Evolutionary conservation across 805 yeast species (phyloP).

Genomic region (Suhomyces emberorum): DNA sequence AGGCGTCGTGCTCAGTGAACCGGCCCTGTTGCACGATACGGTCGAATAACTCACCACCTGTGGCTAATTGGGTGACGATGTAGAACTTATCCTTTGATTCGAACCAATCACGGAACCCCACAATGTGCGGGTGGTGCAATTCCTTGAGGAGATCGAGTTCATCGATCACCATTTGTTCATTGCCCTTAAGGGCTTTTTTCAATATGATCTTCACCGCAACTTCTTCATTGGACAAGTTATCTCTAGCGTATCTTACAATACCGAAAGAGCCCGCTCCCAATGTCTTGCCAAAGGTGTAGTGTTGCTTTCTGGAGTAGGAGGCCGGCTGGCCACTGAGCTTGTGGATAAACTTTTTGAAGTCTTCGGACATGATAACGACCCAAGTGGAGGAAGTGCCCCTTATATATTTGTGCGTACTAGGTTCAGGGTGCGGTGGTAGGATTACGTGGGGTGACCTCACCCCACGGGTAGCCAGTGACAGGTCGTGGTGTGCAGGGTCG

Average conservation of each 20-base stretch:
- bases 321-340: slow-evolving; percentile 72
- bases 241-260: slow-evolving; percentile 75
- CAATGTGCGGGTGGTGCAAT: slow-evolving; percentile 80
- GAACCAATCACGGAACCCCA: slow-evolving; percentile 89
- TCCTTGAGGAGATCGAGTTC: slow-evolving; percentile 70
- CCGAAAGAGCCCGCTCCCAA: slow-evolving; percentile 97
- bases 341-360: slow-evolving; percentile 40
- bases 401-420: too few relatives aligned
- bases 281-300: slow-evolving; percentile 76
- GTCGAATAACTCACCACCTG: slow-evolving; percentile 94
- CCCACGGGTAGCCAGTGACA: too few relatives aligned
- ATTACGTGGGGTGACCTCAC: too few relatives aligned
- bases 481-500: too few relatives aligned
- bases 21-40: slow-evolving; percentile 76
- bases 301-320: slow-evolving; percentile 60
- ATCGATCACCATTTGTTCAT: slow-evolving; percentile 72
- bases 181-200: slow-evolving; percentile 79
- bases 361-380: slow-evolving; percentile 4
- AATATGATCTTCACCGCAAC: slow-evolving; percentile 89
- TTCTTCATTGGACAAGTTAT: slow-evolving; percentile 49
- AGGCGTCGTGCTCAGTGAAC: slow-evolving; percentile 88
- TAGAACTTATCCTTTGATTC: slow-evolving; percentile 90
- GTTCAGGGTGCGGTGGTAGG: too few relatives aligned
- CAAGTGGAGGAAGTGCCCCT: too few relatives aligned
- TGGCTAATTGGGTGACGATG: slow-evolving; percentile 90